Evolutionary conservation across 2,329 filamentous ascomycete species (phyloP).

Genomic region (Stagonosporopsis chrysanthemi): DNA sequence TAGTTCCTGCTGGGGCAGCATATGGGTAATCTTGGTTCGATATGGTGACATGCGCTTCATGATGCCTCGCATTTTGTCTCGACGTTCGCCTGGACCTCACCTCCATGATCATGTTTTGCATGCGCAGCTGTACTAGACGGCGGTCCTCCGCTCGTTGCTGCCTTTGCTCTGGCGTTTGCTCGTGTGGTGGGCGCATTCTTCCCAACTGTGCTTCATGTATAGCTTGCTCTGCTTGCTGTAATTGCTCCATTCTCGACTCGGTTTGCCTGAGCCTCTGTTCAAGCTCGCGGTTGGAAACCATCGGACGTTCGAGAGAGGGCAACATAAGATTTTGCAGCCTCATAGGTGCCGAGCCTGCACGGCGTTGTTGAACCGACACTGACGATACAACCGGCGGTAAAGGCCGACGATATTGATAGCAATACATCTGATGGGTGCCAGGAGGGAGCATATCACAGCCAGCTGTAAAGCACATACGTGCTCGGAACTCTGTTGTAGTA

Average conservation of each 20-base stretch:
- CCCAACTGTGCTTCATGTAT: too few species aligned
- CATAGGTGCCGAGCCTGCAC: not conserved
- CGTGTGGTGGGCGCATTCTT: too few species aligned
- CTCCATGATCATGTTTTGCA: too few species aligned
- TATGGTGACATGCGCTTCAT: too few species aligned
- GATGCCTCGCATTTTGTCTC: too few species aligned
- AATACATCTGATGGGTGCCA: not conserved
- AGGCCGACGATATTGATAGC: not conserved
- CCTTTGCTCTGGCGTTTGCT: not conserved
- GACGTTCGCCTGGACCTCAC: too few species aligned
- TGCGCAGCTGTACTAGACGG: too few species aligned
- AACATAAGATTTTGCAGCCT: not conserved
- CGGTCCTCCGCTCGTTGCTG: too few species aligned
- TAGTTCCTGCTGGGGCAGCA: not conserved
- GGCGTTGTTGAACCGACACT: too few species aligned
- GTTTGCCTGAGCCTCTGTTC: not conserved
- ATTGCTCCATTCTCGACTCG: too few species aligned
- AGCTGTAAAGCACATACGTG: conserved; percentile 5
- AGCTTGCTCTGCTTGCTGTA: not conserved
- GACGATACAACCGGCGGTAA: not conserved
- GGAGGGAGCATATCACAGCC: not conserved
- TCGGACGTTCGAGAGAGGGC: not conserved
- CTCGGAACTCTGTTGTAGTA: not conserved
- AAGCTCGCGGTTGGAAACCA: not conserved
- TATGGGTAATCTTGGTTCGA: too few species aligned